Conservation (phyloP, 441 rosid genomes). For the Adansonia rubrostipa region DNA sequence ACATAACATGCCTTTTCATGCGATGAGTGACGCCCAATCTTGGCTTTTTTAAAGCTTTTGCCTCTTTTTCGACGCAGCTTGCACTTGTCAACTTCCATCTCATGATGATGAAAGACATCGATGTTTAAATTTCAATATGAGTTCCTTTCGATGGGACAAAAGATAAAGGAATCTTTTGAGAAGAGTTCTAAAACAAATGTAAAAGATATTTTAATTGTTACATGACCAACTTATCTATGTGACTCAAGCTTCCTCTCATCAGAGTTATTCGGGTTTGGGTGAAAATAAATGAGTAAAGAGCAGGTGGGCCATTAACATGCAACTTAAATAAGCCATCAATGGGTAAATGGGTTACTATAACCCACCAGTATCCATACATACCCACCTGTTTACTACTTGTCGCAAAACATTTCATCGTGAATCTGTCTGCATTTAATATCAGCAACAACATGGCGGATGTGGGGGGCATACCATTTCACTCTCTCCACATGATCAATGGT, state of each 20-base stretch:
- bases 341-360: not conserved
- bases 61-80: not conserved
- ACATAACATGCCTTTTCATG: no score
- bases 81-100: not conserved
- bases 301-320: not conserved
- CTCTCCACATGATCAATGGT: constrained; percentile 71
- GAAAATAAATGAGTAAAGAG: not conserved
- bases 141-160: not conserved
- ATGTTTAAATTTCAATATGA: not conserved
- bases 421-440: constrained; percentile 69
- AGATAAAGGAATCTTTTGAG: not conserved
- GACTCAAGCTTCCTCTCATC: not conserved
- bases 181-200: not conserved
- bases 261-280: constrained; percentile 12
- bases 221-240: not conserved
- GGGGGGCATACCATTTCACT: constrained; percentile 96
- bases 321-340: constrained; percentile 6
- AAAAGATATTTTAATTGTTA: not conserved
- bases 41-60: not conserved
- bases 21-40: not conserved
- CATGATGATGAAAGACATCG: not conserved
- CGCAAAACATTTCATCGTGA: constrained; percentile 14
- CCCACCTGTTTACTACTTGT: not conserved
- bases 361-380: not conserved
- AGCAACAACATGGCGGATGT: constrained; percentile 85